Evolutionary conservation across 2,329 filamentous ascomycete genomes (phyloP), one percentile per base, ranked within the genome.

Genomic region (Exophiala mesophila): DNA sequence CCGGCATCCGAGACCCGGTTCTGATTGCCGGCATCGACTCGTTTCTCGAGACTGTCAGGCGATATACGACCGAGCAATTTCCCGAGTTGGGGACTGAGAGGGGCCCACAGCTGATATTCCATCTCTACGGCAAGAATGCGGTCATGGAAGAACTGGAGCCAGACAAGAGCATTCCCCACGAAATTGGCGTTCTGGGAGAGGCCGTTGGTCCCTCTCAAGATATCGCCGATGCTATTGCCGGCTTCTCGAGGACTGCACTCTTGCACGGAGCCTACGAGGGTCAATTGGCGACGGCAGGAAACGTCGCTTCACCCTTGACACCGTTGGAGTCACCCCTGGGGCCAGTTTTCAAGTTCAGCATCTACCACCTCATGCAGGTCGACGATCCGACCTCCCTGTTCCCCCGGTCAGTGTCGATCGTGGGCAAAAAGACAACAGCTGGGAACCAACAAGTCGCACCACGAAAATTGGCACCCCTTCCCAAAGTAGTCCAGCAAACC

Each of bases 271-370:
- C 67, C 0, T 77, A 77, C 41, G 57, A 61, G 0, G 65, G 67
- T 0, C 73, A 77, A 51, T 69, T 70, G 16, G 73, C 72, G 0
- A 77, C 71, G 0, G 61, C 65, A 0, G 74, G 74, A 0, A 77
- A 76, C 45, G 68, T 77, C 31, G 65, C 63, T 1, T n/a, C n/a
- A n/a, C n/a, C n/a, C n/a, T n/a, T n/a, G n/a, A n/a, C n/a, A n/a
- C n/a, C n/a, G n/a, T n/a, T n/a, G n/a, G n/a, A n/a, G n/a, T n/a
- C n/a, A n/a, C n/a, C n/a, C n/a, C 63, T 68, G 8, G 38, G 38
- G 9, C 15, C 41, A 17, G 39, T 19, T 10, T 63, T 63, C 20
- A 63, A 64, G 30, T 75, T 74, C 49, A 67, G 57, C 3, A 49
- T 74, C 3, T 75, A 74, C 35, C 72, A 75, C 50, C n/a, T n/a